phyloP scores from a whole-genome alignment of 108 stramenopile genomes.

The Skeletonema tropicum region DNA sequence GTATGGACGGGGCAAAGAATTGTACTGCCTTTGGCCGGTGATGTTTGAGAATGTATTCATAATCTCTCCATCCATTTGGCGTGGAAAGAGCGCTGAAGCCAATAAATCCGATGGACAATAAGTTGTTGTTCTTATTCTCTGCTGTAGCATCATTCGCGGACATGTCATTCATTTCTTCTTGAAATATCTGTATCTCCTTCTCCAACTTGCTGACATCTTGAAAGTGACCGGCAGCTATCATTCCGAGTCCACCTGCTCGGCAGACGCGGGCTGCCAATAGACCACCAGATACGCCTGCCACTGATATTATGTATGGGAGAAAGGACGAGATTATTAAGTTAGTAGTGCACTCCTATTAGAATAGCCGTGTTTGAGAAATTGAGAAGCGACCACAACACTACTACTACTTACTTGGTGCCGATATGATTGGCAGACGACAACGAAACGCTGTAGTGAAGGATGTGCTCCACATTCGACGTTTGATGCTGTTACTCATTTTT shows the following conservation, averaged over 20 bases:
- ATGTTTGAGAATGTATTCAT: slow-evolving; percentile 55
- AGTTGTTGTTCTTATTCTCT: not conserved
- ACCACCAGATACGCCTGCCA: slow-evolving; percentile 74
- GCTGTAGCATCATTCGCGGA: slow-evolving; percentile 10
- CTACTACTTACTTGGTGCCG: slow-evolving; percentile 2
- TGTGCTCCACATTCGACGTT: not conserved
- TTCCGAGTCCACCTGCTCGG: slow-evolving; percentile 75
- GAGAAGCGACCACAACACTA: not conserved
- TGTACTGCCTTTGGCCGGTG: slow-evolving; percentile 65
- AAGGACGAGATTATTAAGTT: not conserved
- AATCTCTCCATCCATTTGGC: slow-evolving; percentile 50
- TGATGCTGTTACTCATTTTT: not conserved
- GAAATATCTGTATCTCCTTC: slow-evolving; percentile 57
- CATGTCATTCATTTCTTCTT: slow-evolving; percentile 1
- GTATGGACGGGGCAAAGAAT: slow-evolving; percentile 78
- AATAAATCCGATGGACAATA: slow-evolving; percentile 72
- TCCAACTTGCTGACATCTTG: slow-evolving; percentile 44
- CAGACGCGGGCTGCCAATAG: slow-evolving; percentile 63
- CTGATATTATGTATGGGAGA: slow-evolving; percentile 3
- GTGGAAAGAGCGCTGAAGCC: slow-evolving; percentile 58
- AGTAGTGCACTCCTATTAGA: too few species aligned
- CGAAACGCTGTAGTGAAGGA: not conserved
- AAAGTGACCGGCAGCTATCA: slow-evolving; percentile 76
- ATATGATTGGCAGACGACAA: not conserved
- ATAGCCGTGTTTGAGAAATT: not conserved